Conservation (phyloP, 148 eudicot species). For the Dysphania ambrosioides region DNA sequence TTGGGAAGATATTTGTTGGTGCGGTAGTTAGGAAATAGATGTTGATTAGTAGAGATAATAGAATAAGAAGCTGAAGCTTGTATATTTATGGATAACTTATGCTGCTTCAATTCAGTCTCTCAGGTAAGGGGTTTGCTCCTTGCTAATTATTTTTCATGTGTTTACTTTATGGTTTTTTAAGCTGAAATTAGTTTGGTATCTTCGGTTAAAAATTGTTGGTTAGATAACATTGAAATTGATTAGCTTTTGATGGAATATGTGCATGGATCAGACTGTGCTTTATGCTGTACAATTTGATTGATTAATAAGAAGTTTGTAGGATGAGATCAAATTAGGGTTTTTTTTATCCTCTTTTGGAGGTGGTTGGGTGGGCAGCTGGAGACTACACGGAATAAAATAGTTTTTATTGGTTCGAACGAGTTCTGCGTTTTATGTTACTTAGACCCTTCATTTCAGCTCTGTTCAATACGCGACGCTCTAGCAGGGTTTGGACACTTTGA, state of each 20-base stretch:
- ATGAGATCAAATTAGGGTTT: constrained; percentile 7
- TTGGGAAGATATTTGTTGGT: constrained; percentile 22
- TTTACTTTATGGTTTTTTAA: background rate
- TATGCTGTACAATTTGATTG: constrained; percentile 10
- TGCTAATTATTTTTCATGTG: background rate
- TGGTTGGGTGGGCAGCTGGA: background rate
- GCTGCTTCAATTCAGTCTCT: constrained; percentile 62
- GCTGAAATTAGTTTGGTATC: background rate
- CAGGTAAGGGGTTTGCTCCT: constrained; percentile 31
- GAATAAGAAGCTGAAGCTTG: constrained; percentile 35
- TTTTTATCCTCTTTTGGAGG: background rate
- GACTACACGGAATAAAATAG: too few species aligned
- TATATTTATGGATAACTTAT: constrained; percentile 49
- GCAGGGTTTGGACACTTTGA: too few species aligned
- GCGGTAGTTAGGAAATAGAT: constrained; percentile 34
- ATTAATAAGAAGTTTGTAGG: background rate
- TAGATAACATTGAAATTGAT: background rate
- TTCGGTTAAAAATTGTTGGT: background rate
- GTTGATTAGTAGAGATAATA: constrained; percentile 35
- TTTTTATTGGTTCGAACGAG: too few species aligned
- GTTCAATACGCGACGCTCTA: too few species aligned
- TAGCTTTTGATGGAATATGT: constrained; percentile 8
- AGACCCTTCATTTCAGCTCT: too few species aligned
- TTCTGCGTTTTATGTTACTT: too few species aligned
- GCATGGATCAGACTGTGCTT: constrained; percentile 14